Conservation (phyloP, 371 early-diverging fungal species). For the Circinella umbellata region DNA sequence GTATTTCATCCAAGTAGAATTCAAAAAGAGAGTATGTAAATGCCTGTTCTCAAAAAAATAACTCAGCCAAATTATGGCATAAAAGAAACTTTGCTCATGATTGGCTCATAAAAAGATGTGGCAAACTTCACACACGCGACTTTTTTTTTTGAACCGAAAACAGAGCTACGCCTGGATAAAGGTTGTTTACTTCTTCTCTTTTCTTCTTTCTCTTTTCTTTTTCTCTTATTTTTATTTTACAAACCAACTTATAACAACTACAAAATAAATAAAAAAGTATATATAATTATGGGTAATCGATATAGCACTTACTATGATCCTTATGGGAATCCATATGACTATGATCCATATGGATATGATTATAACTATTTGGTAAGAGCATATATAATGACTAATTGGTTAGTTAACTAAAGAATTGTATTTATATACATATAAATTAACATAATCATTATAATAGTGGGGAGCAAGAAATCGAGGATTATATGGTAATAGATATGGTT, state of each 20-base stretch:
- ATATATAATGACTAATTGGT: neutral
- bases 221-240: neutral
- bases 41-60: no score
- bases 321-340: slow-evolving; percentile 14
- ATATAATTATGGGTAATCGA: slow-evolving; percentile 13
- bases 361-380: slow-evolving; percentile 11
- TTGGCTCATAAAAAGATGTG: no score
- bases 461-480: slow-evolving; percentile 13
- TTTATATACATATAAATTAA: no score
- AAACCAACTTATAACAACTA: neutral
- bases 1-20: no score
- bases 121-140: no score
- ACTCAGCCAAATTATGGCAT: no score
- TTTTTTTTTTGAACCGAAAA: neutral
- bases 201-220: neutral
- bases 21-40: no score
- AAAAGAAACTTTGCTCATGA: no score
- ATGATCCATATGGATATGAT: slow-evolving; percentile 16
- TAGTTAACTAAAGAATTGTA: no score
- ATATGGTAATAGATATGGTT: slow-evolving; percentile 4
- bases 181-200: neutral
- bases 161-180: neutral
- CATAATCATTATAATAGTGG: neutral
- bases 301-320: slow-evolving; percentile 10
- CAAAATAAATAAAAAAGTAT: no score